These are phyloP conservation scores for Solanum gandarillasii DNA, from an alignment of 257 asterid species.

Conservation along the genomic window DNA sequence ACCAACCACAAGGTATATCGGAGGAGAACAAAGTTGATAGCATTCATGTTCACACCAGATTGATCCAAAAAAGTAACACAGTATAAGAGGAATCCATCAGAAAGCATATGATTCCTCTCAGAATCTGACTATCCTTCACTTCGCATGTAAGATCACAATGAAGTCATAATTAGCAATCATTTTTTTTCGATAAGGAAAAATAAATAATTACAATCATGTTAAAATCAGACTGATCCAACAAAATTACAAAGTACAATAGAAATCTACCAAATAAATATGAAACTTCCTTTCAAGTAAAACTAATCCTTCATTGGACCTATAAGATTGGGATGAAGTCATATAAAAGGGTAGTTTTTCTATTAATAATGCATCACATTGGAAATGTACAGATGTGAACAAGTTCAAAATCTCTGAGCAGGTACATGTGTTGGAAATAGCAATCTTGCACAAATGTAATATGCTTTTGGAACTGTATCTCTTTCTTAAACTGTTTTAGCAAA, in stretches of 20 bases:
- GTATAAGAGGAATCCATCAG: not conserved
- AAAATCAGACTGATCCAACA: not conserved
- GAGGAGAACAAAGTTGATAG: not conserved
- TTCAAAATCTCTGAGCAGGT: not conserved
- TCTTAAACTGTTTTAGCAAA: not conserved
- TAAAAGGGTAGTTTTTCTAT: not conserved
- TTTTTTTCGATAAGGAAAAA: not conserved
- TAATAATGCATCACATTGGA: not conserved
- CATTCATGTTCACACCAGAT: not conserved
- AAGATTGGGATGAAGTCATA: not conserved
- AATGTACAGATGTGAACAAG: not conserved
- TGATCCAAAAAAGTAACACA: not conserved
- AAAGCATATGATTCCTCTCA: not conserved
- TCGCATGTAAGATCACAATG: not conserved
- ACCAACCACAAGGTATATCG: not conserved
- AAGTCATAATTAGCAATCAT: not conserved
- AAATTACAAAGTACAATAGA: not conserved
- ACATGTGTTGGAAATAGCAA: not conserved
- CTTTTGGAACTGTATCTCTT: not conserved
- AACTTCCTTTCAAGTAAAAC: not conserved
- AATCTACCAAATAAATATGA: not conserved
- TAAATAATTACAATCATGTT: not conserved
- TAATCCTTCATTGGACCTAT: not conserved
- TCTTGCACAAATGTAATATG: not conserved
- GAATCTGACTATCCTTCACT: not conserved